Evolutionary conservation across 2,329 filamentous ascomycete genomes (phyloP), one percentile per base, ranked within the genome.

Genomic region (Triangularia verruculosa): DNA sequence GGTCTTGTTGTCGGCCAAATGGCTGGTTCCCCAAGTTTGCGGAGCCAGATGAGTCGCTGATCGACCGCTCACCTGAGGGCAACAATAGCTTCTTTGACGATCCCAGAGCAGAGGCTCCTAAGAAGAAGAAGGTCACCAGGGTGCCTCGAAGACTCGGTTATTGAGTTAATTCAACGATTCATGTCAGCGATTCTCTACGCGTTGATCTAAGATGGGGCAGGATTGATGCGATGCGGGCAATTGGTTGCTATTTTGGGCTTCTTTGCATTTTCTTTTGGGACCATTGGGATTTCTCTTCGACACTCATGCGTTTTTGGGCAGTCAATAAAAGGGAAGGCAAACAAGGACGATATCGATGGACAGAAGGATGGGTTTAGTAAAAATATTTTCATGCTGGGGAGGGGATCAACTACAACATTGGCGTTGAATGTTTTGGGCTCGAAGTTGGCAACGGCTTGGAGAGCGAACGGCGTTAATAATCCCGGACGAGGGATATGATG

Each of bases 81-180:
- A 68, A 69, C 62, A 66, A 58, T 43, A 70, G 68, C 61, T 70
- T 70, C 20, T 70, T 71, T 30, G 64, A 57, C 52, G 47, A 60
- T 28, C 58, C 61, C 2, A 64, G 61, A 27, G 61, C 61, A 12
- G 64, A 68, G 20, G 27, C 57, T 15, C n/a, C 28, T 24, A 65
- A 63, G 59, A 69, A 58, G 61, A 68, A 61, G 61, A 67, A 57
- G 59, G 3, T 54, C 17, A 39, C 22, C 15, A 68, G 53, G 43
- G 6, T 57, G 61, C 22, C 64, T 61, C 25, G 65, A 62, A 17
- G 66, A 68, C 53, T 69, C 60, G 68, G 34, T 6, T 59, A 59
- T 25, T 59, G 17, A 52, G 22, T 15, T 8, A 17, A 27, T 54
- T 27, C 27, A n/a, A 28, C 27, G n/a, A 28, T 28, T 20, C 39